Base-by-base conservation (phyloP, 2,329 filamentous ascomycete species). In the Trichoderma koningii region DNA sequence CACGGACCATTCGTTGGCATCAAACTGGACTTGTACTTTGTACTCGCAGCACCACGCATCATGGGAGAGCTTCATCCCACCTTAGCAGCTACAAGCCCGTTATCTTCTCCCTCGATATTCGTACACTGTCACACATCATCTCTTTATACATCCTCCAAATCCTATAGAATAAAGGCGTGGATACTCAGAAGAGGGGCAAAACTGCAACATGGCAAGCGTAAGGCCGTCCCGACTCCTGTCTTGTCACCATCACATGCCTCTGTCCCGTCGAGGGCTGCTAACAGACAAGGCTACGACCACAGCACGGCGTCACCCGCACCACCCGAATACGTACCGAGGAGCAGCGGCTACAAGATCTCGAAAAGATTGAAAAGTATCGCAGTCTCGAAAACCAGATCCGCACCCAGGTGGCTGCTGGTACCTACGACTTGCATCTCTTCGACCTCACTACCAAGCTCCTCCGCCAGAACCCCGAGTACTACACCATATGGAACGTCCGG, bases 401-500 rank as follows among this genome's bases (percentile, higher is more conserved):
- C 63, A 73, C 80, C n/a, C 87, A 88, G 79, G 89, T 91, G 34
- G 71, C 62, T 59, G 62, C 56, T 52, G 28, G 65, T 15, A 26
- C 55, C 47, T 47, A 34, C 63, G 34, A 3, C 28, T 42, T 47
- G 10, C 81, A 86, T 64, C 84, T 87, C 47, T 85, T 93, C 71
- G 79, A 85, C 68, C 83, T 90, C 63, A 90, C 89, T 41, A 88
- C 89, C n/a, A 87, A 86, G 70, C 84, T 95, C 51, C 83, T 94
- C 62, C 84, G 83, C 53, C 84, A 89, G 71, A 96, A 96, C 76
- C 92, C 92, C 28, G 92, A 96, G 77, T 93, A 93, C 81, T 95
- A 95, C 79, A 94, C 92, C 64, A 85, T 92, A 83, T 96, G 92
- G 92, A 96, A 96, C 82, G 85, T 89, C 79, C 89, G 95, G 74